Evolutionary conservation across 768 basidiomycete species (phyloP).

Genomic region (Pisolithus albus): DNA sequence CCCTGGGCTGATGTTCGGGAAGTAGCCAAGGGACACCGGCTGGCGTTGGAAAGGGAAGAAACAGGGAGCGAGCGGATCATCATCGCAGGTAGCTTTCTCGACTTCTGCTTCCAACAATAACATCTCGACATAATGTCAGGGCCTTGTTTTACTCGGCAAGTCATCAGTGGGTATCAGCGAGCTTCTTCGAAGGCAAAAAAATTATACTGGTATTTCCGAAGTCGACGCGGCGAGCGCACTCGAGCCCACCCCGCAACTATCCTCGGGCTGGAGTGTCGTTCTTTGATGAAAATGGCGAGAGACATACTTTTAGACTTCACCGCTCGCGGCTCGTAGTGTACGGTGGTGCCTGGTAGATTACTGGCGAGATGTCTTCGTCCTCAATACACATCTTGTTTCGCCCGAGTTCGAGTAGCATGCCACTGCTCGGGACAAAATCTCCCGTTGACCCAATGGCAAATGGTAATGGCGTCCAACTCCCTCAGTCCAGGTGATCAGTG

Average conservation of each 20-base stretch:
- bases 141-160: slow-evolving; percentile 23
- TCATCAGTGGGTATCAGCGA: slow-evolving; percentile 17
- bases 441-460: too few relatives aligned
- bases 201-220: slow-evolving; percentile 5
- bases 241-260: slow-evolving; percentile 24
- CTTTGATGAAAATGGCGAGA: slow-evolving; percentile 33
- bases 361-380: too few relatives aligned
- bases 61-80: slow-evolving; percentile 57
- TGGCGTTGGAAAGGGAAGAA: slow-evolving; percentile 42
- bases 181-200: too few relatives aligned
- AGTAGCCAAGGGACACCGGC: slow-evolving; percentile 45
- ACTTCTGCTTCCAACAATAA: too few relatives aligned
- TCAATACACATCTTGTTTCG: too few relatives aligned
- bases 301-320: slow-evolving; percentile 40
- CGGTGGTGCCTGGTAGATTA: too few relatives aligned
- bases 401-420: too few relatives aligned
- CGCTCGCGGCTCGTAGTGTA: slow-evolving; percentile 1
- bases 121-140: slow-evolving; percentile 1
- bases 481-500: too few relatives aligned
- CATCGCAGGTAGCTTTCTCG: slow-evolving; percentile 23
- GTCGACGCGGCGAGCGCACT: slow-evolving; percentile 33
- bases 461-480: too few relatives aligned
- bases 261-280: slow-evolving; percentile 36
- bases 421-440: too few relatives aligned
- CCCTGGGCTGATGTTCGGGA: slow-evolving; percentile 51